Conservation (phyloP, 495 filamentous ascomycete species). For the Trichoderma erinaceum region DNA sequence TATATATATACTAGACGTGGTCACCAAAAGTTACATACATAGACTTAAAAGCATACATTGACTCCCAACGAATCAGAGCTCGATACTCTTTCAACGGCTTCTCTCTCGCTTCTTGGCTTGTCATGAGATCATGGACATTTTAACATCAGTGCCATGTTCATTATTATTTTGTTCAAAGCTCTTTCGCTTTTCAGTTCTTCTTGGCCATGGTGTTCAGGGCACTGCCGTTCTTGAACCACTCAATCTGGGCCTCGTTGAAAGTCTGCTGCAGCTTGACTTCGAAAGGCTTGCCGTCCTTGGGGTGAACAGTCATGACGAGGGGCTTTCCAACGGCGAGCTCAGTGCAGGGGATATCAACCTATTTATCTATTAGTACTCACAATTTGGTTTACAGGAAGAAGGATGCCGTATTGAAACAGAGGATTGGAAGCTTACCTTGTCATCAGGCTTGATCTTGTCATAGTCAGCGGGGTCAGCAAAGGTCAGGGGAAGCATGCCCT, state of each 20-base stretch:
- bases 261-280: conserved; percentile 85
- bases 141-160: background rate
- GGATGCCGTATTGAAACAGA: background rate
- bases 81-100: background rate
- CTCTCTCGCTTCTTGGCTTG: background rate
- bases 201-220: conserved; percentile 98
- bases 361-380: background rate
- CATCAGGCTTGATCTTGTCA: conserved; percentile 89
- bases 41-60: background rate
- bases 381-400: background rate
- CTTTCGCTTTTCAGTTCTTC: conserved; percentile 20
- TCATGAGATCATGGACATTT: background rate
- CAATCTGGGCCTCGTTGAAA: conserved; percentile 93
- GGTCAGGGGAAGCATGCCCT: conserved; percentile 98
- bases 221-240: conserved; percentile 97
- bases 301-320: conserved; percentile 84
- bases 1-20: conserved; percentile 9
- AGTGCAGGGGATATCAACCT: conserved; percentile 80
- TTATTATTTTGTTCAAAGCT: background rate
- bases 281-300: conserved; percentile 71
- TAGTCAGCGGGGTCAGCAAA: conserved; percentile 94
- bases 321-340: conserved; percentile 91
- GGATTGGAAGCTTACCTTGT: conserved; percentile 49
- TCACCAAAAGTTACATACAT: conserved; percentile 6
- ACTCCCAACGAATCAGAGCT: background rate